These are phyloP conservation scores for Blastocystis sp. DNA, from an alignment of 352 stramenopile species.

Conservation along the genomic window DNA sequence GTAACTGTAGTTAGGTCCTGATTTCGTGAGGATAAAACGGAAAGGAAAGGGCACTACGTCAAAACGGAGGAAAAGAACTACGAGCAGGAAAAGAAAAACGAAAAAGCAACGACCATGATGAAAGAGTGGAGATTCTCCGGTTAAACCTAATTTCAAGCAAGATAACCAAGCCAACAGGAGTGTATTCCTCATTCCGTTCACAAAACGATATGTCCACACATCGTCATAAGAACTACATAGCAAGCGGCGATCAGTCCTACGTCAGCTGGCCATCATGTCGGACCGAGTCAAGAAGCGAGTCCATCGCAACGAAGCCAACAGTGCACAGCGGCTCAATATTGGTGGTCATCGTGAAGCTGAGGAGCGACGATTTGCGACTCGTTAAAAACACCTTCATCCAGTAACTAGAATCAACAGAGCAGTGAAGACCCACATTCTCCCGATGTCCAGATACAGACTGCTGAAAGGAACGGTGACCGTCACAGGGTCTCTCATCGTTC, in stretches of 20 bases:
- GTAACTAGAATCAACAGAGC: background rate
- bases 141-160: background rate
- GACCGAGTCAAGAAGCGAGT: background rate
- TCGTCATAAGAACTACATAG: background rate
- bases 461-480: background rate
- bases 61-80: background rate
- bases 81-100: background rate
- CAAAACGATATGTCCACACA: conserved; percentile 7
- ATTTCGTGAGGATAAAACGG: background rate
- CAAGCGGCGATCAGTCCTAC: background rate
- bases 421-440: background rate
- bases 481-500: background rate
- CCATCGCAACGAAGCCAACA: background rate
- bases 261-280: conserved; percentile 19
- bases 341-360: background rate
- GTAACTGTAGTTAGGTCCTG: conserved; percentile 9
- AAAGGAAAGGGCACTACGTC: background rate
- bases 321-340: background rate
- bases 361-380: background rate
- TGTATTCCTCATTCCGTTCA: background rate
- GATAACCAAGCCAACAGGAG: background rate
- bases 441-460: background rate
- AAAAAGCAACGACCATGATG: background rate
- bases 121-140: background rate
- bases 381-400: conserved; percentile 6